Evolutionary conservation across 805 yeast genomes (phyloP), one percentile per base, ranked within the genome.

Genomic region (Maudiozyma bulderi): DNA sequence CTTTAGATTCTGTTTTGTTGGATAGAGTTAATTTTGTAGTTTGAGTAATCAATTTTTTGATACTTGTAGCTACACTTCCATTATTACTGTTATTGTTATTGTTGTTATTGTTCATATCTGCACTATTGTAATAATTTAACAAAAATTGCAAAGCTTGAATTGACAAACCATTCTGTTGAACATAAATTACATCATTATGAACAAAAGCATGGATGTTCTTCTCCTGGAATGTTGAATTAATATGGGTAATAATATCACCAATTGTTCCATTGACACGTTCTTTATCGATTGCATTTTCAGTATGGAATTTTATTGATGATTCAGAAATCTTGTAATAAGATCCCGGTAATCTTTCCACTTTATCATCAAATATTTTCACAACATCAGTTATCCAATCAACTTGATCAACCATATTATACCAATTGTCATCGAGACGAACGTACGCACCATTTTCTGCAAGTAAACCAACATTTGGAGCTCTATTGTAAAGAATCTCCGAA

Each of bases 361-460:
- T 66, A 48, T 62, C 68, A 44, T 64, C 64, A 5, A 66, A 57
- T 30, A 66, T 57, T 34, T 62, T 65, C 31, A 61, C 55, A n/a
- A 65, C 67, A 45, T 65, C 69, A 33, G 49, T 53, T 30, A 69
- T 68, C 54, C 74, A 66, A 48, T 73, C 70, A 29, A 71, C 75
- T 50, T 77, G 78, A 50, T 78, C 77, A 31, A 79, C 77, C 30
- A 84, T 71, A 1, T 84, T 73, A 43, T 76, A 67, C 95, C 95
- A 87, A 10, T 70, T 65, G 55, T 61, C 58, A 14, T 76, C 74
- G 11, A 79, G 58, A 61, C 76, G 81, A 37, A 91, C 73, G 58
- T 77, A 87, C 0, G 88, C 95, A 37, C 98, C 98, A 60, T 84
- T 82, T 65, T 90, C 98, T 0, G 96, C 95, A 52, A 91, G 80